Evolutionary conservation across 257 asterid genomes (phyloP).

Genomic region (Rauvolfia tetraphylla): DNA sequence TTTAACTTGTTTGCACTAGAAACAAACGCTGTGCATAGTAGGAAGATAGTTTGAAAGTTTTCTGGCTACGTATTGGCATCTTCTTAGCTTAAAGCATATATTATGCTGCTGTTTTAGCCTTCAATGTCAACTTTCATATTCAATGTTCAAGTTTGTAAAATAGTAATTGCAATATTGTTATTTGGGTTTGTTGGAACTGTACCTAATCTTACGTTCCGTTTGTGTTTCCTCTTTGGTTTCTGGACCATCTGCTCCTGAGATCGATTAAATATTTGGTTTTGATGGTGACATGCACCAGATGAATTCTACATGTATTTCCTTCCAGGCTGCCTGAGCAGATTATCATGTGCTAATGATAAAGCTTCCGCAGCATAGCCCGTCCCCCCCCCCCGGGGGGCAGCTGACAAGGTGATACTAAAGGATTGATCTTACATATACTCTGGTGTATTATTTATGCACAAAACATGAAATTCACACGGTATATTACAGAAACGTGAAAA

Average conservation of each 20-base stretch:
- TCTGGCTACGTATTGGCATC: constrained; percentile 22
- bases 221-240: background rate
- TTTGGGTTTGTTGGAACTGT: constrained; percentile 8
- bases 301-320: background rate
- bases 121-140: constrained; percentile 11
- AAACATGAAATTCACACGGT: no score
- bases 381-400: no score
- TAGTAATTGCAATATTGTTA: constrained; percentile 4
- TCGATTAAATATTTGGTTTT: background rate
- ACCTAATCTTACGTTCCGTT: background rate
- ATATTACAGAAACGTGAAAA: no score
- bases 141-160: constrained; percentile 10
- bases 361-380: no score
- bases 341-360: no score
- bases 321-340: background rate
- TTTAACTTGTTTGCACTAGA: constrained; percentile 38
- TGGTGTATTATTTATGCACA: no score
- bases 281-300: background rate
- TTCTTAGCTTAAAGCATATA: constrained; percentile 9
- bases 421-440: no score
- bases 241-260: background rate
- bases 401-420: no score
- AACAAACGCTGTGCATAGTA: constrained; percentile 56
- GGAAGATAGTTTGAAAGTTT: constrained; percentile 30
- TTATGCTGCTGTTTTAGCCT: constrained; percentile 27